Base-by-base conservation (phyloP, 108 stramenopile species). In the Fragilaria crotonensis region DNA sequence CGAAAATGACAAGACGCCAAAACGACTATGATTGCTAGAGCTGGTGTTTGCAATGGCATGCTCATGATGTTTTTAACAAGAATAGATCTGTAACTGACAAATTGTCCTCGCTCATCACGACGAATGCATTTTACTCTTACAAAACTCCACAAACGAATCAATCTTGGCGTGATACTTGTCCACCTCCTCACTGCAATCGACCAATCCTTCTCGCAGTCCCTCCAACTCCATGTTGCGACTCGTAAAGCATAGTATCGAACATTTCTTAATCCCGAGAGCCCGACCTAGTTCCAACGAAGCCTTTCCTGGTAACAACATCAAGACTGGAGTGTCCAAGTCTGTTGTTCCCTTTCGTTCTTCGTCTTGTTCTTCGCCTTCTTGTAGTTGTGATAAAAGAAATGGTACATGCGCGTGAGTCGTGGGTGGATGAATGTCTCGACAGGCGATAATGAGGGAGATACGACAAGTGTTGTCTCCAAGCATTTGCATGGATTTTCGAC, bases 361-460 rank as follows among this genome's bases (percentile, higher is more conserved):
- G n/a, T n/a, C n/a, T n/a, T n/a, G n/a, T n/a, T n/a, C n/a, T n/a
- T n/a, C n/a, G n/a, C 47, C 59, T 14, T 54, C 17, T 52, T 51
- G 48, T n/a, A 64, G 58, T 14, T 55, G 25, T 30, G 48, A 52
- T 2, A 64, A 68, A 41, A 82, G 52, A 7, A 73, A 70, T 31
- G 86, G 71, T 33, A 83, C 66, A 49, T 81, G 77, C 0, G 68
- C 41, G 36, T 79, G 62, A 44, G 81, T 77, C 0, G 82, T 79
- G 20, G 86, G 72, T 25, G 86, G 86, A 25, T 80, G 73, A 3
- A 79, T 66, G 52, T 87, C 86, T 14, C 76, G 48, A 25, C 82
- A 63, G 55, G 81, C 49, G 1, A 87, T 62, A 3, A 78, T 48
- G 18, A 86, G 57, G 4, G 70, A 66, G 5, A 78, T 78, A 29